Conservation (phyloP, 768 basidiomycete species). For the Tylopilus intermedius region DNA sequence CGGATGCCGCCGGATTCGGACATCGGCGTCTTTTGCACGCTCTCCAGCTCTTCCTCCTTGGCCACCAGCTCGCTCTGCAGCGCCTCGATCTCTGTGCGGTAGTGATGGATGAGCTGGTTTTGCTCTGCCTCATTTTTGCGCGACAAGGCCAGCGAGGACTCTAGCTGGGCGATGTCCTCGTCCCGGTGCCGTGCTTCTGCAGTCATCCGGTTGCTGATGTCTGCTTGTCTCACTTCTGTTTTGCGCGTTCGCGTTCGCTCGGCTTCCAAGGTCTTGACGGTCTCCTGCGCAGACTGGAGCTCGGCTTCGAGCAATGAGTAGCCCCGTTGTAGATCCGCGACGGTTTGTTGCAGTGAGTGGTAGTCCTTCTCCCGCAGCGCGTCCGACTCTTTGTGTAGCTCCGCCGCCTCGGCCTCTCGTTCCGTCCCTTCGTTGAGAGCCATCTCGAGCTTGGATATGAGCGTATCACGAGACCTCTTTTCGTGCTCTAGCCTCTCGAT, state of each 20-base stretch:
- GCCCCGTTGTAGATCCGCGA: conserved; percentile 57
- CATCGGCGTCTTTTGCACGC: conserved; percentile 42
- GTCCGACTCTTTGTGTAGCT: conserved; percentile 42
- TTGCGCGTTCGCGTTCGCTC: conserved; percentile 61
- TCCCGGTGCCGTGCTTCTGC: conserved; percentile 41
- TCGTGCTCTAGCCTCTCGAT: conserved; percentile 51
- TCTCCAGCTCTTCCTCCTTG: conserved; percentile 66
- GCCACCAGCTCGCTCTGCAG: conserved; percentile 56
- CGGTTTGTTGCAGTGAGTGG: conserved; percentile 42
- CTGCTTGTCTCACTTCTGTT: conserved; percentile 47
- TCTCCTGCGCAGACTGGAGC: conserved; percentile 49
- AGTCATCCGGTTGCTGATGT: conserved; percentile 55
- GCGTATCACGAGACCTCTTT: conserved; percentile 49
- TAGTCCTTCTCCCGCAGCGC: conserved; percentile 50
- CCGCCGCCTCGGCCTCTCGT: conserved; percentile 43
- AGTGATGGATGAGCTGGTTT: conserved; percentile 55
- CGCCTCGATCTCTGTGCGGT: conserved; percentile 67
- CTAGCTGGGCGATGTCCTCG: conserved; percentile 51
- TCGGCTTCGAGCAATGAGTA: conserved; percentile 60
- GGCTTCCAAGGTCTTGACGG: conserved; percentile 54
- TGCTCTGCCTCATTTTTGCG: conserved; percentile 53
- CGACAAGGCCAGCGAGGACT: conserved; percentile 48
- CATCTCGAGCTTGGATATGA: conserved; percentile 59
- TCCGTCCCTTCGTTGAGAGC: conserved; percentile 51
- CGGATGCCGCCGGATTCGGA: conserved; percentile 34